phyloP scores from a whole-genome alignment of 2,329 filamentous ascomycete genomes.

The Trichoderma harzianum region DNA sequence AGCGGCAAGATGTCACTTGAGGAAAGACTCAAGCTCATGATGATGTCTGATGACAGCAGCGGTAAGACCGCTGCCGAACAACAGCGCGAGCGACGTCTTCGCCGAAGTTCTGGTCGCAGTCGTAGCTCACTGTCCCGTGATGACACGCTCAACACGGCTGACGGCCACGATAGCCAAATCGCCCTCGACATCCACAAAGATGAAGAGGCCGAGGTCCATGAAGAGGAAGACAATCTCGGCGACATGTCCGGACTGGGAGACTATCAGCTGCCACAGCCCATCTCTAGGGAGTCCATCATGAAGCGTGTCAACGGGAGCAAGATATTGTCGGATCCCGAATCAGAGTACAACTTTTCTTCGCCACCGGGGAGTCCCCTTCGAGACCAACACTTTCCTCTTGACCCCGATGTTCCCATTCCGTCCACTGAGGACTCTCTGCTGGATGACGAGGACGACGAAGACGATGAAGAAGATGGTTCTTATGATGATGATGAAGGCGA shows the following conservation, averaged over 20 bases:
- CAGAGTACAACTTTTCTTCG: slow-evolving; percentile 63
- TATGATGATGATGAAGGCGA: slow-evolving; percentile 40
- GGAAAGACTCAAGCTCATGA: slow-evolving; percentile 83
- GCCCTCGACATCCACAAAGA: slow-evolving; percentile 54
- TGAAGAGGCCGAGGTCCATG: slow-evolving; percentile 50
- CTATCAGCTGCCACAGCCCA: slow-evolving; percentile 68
- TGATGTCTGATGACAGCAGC: slow-evolving; percentile 66
- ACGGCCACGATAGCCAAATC: neutral
- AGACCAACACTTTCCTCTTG: slow-evolving; percentile 57
- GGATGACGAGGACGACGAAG: slow-evolving; percentile 45
- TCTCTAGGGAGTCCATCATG: slow-evolving; percentile 91
- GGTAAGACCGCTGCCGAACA: slow-evolving; percentile 59
- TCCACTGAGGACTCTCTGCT: slow-evolving; percentile 71
- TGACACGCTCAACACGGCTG: neutral
- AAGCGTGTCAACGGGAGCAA: slow-evolving; percentile 73
- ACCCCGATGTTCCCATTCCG: slow-evolving; percentile 87
- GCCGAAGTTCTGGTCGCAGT: slow-evolving; percentile 52
- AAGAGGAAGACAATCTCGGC: slow-evolving; percentile 53
- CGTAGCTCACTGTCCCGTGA: slow-evolving; percentile 18
- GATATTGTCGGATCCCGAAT: slow-evolving; percentile 49
- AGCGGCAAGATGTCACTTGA: slow-evolving; percentile 78
- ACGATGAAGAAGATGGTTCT: slow-evolving; percentile 40
- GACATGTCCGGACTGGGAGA: slow-evolving; percentile 59
- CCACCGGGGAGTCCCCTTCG: slow-evolving; percentile 57
- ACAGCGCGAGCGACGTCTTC: slow-evolving; percentile 66